Conservation (phyloP, 2,329 filamentous ascomycete species). For the Phaeosphaeriaceae sp. region DNA sequence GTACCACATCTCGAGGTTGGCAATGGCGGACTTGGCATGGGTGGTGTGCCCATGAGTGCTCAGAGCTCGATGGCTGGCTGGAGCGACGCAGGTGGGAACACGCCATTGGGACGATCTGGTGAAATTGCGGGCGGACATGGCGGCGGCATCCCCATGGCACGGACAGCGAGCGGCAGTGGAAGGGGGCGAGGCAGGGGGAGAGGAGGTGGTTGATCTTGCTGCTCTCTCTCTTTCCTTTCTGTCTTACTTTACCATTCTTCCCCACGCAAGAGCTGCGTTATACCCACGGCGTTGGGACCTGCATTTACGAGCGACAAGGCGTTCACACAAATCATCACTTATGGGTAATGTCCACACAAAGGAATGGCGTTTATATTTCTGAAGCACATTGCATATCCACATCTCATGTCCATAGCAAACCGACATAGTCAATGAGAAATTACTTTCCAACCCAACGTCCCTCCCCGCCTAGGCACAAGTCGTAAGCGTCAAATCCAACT, state of each 20-base stretch:
- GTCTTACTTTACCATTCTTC: background rate
- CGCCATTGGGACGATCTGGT: constrained; percentile 44
- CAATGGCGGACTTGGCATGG: constrained; percentile 18
- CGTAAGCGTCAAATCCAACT: constrained; percentile 24
- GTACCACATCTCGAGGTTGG: constrained; percentile 46
- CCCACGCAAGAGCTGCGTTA: constrained; percentile 4
- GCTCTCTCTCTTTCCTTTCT: background rate
- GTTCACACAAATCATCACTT: background rate
- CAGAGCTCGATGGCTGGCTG: constrained; percentile 48
- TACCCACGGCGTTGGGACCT: constrained; percentile 11
- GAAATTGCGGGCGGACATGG: constrained; percentile 36
- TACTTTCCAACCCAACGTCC: too few relatives aligned
- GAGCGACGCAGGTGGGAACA: constrained; percentile 46
- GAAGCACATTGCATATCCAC: background rate
- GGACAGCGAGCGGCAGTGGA: constrained; percentile 49
- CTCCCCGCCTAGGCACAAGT: constrained; percentile 17
- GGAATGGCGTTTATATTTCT: background rate
- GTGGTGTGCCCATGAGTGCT: constrained; percentile 51
- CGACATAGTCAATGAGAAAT: background rate
- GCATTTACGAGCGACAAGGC: background rate
- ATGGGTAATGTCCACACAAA: background rate
- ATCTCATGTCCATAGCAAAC: background rate
- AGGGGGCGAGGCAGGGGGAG: constrained; percentile 40
- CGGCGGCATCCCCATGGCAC: constrained; percentile 45
- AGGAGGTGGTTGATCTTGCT: constrained; percentile 4